A percentile compares a stretch with the other conserved stretches of the same genome.
phyloP scores from a whole-genome alignment of 1,284 basidiomycete species.

The Ceratobasidium sp. region DNA sequence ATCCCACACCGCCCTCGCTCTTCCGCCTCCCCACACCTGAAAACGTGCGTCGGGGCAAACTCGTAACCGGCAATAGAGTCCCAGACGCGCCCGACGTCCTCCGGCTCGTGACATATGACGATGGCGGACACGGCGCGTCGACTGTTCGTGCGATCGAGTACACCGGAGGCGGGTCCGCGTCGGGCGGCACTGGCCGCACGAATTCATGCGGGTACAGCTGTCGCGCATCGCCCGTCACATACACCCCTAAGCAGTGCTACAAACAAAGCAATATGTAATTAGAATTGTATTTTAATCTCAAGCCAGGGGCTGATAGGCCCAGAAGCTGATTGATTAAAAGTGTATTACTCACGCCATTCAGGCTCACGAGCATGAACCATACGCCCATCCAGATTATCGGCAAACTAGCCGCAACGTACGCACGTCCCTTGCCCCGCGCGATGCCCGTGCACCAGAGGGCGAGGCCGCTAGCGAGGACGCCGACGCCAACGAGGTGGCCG shows the following conservation, averaged over 20 bases:
- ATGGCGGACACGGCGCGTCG: neutral
- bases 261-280: conserved; percentile 8
- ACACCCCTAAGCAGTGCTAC: conserved; percentile 33
- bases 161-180: conserved; percentile 6
- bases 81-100: conserved; percentile 18
- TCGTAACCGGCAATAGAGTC: neutral
- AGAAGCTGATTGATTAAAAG: conserved; percentile 17
- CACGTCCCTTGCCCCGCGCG: neutral
- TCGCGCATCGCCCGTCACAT: conserved; percentile 34
- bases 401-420: conserved; percentile 19
- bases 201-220: conserved; percentile 42
- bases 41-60: neutral
- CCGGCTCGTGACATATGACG: conserved; percentile 1
- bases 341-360: conserved; percentile 32
- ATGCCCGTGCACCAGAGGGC: conserved; percentile 29
- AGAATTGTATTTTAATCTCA: neutral
- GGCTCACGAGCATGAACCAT: conserved; percentile 40
- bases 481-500: neutral
- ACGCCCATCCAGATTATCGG: conserved; percentile 39
- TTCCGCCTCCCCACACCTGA: neutral
- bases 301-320: neutral
- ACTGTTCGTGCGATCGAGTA: conserved; percentile 23
- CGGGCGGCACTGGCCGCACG: conserved; percentile 6
- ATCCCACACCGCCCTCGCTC: conserved; percentile 12
- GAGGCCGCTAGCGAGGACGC: conserved; percentile 21